These are phyloP conservation scores for Wickerhamomyces hampshirensis DNA, from an alignment of 805 yeast species.

Conservation along the genomic window DNA sequence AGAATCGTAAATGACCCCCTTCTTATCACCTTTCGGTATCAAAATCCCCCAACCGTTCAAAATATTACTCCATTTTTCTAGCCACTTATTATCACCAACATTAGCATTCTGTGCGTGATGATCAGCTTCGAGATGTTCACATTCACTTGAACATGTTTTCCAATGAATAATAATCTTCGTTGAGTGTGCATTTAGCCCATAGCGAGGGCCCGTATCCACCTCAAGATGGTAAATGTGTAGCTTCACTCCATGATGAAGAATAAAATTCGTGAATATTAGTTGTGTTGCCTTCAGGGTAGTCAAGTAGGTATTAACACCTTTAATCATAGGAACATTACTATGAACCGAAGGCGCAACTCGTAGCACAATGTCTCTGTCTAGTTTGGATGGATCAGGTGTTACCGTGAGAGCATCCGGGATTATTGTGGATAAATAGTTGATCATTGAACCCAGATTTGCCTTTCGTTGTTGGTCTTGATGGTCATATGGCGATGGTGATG, in stretches of 20 bases:
- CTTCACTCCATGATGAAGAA: constrained; percentile 47
- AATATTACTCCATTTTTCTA: not conserved
- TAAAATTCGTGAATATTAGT: constrained; percentile 46
- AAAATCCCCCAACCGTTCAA: constrained; percentile 5
- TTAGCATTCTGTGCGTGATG: constrained; percentile 3
- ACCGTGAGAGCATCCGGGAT: constrained; percentile 48
- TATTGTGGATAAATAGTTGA: constrained; percentile 40
- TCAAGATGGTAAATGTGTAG: constrained; percentile 40
- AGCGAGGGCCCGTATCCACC: constrained; percentile 12
- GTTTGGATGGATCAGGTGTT: constrained; percentile 37
- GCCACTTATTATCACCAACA: not conserved
- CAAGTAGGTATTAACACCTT: constrained; percentile 51
- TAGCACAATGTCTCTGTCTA: constrained; percentile 45
- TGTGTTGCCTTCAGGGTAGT: constrained; percentile 55
- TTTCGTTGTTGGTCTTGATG: constrained; percentile 6
- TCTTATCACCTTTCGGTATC: not conserved
- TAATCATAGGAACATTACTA: constrained; percentile 49
- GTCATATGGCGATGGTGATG: constrained; percentile 5
- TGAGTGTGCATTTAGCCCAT: constrained; percentile 23
- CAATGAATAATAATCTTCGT: constrained; percentile 52
- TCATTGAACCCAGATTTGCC: constrained; percentile 50
- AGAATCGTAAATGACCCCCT: not conserved
- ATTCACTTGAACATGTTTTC: constrained; percentile 52
- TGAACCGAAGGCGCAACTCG: constrained; percentile 53
- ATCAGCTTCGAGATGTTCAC: constrained; percentile 37